phyloP scores from a whole-genome alignment of 306 rosid genomes.

The Inga laurina region DNA sequence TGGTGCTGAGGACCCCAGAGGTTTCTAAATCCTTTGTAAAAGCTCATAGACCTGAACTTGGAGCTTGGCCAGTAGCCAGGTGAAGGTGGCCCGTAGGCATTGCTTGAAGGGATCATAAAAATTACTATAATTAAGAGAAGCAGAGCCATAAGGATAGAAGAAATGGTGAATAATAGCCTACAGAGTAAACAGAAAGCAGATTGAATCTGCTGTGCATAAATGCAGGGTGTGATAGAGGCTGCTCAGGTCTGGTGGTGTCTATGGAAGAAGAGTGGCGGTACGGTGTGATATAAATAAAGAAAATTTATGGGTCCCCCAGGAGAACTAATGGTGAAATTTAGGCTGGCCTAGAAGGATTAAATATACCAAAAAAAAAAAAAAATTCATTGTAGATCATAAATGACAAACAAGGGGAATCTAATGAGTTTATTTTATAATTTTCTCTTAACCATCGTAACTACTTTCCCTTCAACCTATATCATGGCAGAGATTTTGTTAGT shows the following conservation, averaged over 20 bases:
- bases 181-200: constrained; percentile 37
- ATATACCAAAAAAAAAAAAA: constrained; percentile 13
- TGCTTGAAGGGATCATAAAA: constrained; percentile 51
- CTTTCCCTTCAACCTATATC: constrained; percentile 35
- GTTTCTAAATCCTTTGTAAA: constrained; percentile 68
- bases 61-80: constrained; percentile 95
- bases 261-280: constrained; percentile 45
- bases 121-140: constrained; percentile 49
- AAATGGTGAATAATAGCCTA: constrained; percentile 13
- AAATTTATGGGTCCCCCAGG: constrained; percentile 45
- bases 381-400: constrained; percentile 2
- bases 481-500: constrained; percentile 49
- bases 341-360: constrained; percentile 30
- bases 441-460: constrained; percentile 18
- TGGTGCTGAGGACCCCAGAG: constrained; percentile 98
- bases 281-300: constrained; percentile 58
- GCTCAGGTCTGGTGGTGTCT: constrained; percentile 34
- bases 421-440: constrained; percentile 3
- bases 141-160: constrained; percentile 51
- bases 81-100: constrained; percentile 83
- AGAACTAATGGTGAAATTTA: constrained; percentile 36
- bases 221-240: constrained; percentile 39
- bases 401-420: constrained; percentile 8
- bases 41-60: constrained; percentile 63
- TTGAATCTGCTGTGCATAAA: constrained; percentile 49